Percentiles rank a stretch among this genome's conserved stretches.
Evolutionary conservation across 2,329 filamentous ascomycete species (phyloP).

Genomic region (Zasmidium angulare): DNA sequence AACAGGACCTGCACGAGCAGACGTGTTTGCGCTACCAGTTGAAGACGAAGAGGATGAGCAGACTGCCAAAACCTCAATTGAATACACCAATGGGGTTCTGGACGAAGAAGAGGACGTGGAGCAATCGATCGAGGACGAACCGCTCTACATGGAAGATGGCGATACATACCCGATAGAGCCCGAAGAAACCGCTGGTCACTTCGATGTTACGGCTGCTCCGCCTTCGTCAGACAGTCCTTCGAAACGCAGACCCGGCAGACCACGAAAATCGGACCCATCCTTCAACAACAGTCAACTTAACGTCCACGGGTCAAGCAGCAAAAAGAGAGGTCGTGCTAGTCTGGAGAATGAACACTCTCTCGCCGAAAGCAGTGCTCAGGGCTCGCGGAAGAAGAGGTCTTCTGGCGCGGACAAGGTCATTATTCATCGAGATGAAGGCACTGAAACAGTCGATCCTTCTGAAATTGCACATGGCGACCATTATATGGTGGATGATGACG

Average conservation of each 20-base stretch:
- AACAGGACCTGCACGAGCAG: slow-evolving; percentile 18
- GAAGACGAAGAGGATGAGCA: slow-evolving; percentile 22
- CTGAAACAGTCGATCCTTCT: slow-evolving; percentile 16
- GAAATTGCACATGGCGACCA: slow-evolving; percentile 14
- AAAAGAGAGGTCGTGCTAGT: slow-evolving; percentile 21
- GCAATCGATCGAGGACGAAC: slow-evolving; percentile 21
- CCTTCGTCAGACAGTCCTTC: neutral
- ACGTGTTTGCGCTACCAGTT: slow-evolving; percentile 26
- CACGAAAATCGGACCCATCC: slow-evolving; percentile 22
- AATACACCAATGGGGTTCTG: slow-evolving; percentile 14
- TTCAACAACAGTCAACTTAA: slow-evolving; percentile 15
- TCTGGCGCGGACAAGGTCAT: slow-evolving; percentile 11
- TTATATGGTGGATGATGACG: slow-evolving; percentile 13
- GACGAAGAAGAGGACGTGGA: slow-evolving; percentile 18
- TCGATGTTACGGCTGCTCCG: neutral
- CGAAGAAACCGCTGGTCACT: slow-evolving; percentile 11
- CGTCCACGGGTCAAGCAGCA: slow-evolving; percentile 5
- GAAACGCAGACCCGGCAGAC: slow-evolving; percentile 19
- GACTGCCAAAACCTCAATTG: slow-evolving; percentile 16
- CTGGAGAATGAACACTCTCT: slow-evolving; percentile 13
- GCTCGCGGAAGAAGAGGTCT: slow-evolving; percentile 19
- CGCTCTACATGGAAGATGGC: slow-evolving; percentile 16
- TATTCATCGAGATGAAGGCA: slow-evolving; percentile 14
- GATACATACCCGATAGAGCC: slow-evolving; percentile 9
- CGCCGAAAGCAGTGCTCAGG: slow-evolving; percentile 10